Evolutionary conservation across 257 asterid genomes (phyloP), one percentile per base, ranked within the genome.

Genomic region (Ophiorrhiza pumila): DNA sequence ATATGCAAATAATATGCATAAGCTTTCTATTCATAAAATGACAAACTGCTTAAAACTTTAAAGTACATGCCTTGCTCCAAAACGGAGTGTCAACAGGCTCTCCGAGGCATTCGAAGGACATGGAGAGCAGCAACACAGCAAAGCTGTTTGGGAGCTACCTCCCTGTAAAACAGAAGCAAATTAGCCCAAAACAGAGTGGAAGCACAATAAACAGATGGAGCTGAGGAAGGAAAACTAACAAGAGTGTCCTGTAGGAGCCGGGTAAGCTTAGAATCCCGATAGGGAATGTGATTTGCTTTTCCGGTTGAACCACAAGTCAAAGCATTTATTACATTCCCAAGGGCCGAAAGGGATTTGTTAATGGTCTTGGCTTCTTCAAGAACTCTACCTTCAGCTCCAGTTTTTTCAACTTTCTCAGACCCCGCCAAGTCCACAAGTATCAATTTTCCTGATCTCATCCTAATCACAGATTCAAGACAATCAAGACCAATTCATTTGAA

Each of bases 321-420:
- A 41, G 95, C 97, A 80, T 92, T 88, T 83, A 92, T 92, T 61
- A 90, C 97, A 43, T 92, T 92, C 68, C 97, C 97, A 43, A 92
- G 93, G 62, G 96, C 89, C 56, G 96, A 88, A 74, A 92, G 84
- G 63, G 97, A 92, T 79, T 85, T 90, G 79, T 92, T 92, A 80
- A 92, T 90, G 72, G 91, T 83, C 85, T 92, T 92, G 74, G 97
- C 96, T 85, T 92, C 97, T 79, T 92, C 97, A 46, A 92, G 96
- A 79, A 88, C 88, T 82, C 79, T 87, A 69, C 97, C 96, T 84
- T 86, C 97, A 69, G 97, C 97, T 69, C 96, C 92, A 71, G 96
- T 92, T 79, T 79, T 90, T 83, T 92, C 96, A 71, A 84, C 96
- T 83, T 92, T 92, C 85, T 92, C 97, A 61, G 97, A 92, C 59